Evolutionary conservation across 176 grass and related monocot genomes (phyloP).

Genomic region (Urochloa ruziziensis): DNA sequence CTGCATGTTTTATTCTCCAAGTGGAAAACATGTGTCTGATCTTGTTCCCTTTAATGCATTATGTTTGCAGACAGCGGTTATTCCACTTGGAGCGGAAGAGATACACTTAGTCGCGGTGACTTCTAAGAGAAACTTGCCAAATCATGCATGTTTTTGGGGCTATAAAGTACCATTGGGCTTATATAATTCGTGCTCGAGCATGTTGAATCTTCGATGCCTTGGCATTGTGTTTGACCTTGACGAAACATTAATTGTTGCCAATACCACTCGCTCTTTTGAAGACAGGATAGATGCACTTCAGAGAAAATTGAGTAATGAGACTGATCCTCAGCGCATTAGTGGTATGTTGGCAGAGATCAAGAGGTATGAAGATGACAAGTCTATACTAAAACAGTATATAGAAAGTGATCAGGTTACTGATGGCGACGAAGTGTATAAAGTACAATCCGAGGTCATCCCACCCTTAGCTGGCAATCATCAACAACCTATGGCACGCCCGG

Average conservation of each 20-base stretch:
- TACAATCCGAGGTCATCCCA: slow-evolving; percentile 77
- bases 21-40: neutral
- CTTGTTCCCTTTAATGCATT: neutral
- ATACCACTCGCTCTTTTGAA: slow-evolving; percentile 83
- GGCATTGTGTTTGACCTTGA: slow-evolving; percentile 98
- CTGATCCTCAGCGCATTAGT: slow-evolving; percentile 68
- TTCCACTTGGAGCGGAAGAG: slow-evolving; percentile 76
- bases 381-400: slow-evolving; percentile 90
- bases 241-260: slow-evolving; percentile 93
- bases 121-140: slow-evolving; percentile 55
- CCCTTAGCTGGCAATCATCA: slow-evolving; percentile 80
- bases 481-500: slow-evolving; percentile 72
- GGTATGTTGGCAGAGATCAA: slow-evolving; percentile 94
- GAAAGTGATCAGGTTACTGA: slow-evolving; percentile 85
- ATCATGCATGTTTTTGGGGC: slow-evolving; percentile 87
- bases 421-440: slow-evolving; percentile 80
- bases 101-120: slow-evolving; percentile 96
- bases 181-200: slow-evolving; percentile 79
- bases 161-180: slow-evolving; percentile 72
- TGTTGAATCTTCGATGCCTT: slow-evolving; percentile 90
- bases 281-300: slow-evolving; percentile 91
- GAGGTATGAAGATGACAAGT: slow-evolving; percentile 92
- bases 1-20: neutral
- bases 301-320: slow-evolving; percentile 89
- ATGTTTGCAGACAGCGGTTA: slow-evolving; percentile 76